A percentile compares a stretch with the other conserved stretches of the same genome.
These are phyloP conservation scores for Candida frijolesensis DNA, from an alignment of 1,139 yeast genomes.

Conservation along the genomic window DNA sequence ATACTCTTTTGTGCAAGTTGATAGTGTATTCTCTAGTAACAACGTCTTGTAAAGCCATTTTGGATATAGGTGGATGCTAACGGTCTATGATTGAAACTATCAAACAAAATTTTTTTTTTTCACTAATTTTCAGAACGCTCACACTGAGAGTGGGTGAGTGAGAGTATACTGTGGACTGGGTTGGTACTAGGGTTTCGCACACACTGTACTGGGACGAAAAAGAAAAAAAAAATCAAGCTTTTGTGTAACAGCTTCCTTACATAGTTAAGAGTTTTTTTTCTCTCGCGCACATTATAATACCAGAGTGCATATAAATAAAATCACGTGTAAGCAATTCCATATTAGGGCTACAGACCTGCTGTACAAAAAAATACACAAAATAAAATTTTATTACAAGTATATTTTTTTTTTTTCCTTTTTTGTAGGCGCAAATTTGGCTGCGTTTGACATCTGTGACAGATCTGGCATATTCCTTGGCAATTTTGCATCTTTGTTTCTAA, in stretches of 20 bases:
- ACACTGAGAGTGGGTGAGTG: background rate
- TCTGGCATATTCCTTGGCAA: too few relatives aligned
- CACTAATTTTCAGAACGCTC: constrained; percentile 5
- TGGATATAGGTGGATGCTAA: constrained; percentile 24
- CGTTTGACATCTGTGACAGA: too few relatives aligned
- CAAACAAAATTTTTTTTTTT: constrained; percentile 8
- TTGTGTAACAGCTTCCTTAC: background rate
- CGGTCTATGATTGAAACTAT: background rate
- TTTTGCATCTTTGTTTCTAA: too few relatives aligned
- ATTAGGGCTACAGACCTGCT: constrained; percentile 16
- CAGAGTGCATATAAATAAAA: background rate
- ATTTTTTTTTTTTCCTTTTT: too few relatives aligned
- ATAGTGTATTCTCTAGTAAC: constrained; percentile 99
- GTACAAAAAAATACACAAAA: background rate
- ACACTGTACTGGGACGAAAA: background rate
- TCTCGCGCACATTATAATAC: background rate
- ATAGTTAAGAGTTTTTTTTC: background rate
- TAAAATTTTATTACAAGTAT: too few relatives aligned
- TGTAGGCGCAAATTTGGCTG: too few relatives aligned
- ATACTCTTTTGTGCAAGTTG: constrained; percentile 98
- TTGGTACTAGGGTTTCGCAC: background rate
- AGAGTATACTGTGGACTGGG: background rate
- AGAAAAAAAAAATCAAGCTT: background rate
- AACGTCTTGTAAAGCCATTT: constrained; percentile 98
- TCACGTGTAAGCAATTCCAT: background rate